Percentiles rank a stretch among this genome's conserved stretches.
phyloP scores from a whole-genome alignment of 306 rosid species.

The Castanopsis chinensis region DNA sequence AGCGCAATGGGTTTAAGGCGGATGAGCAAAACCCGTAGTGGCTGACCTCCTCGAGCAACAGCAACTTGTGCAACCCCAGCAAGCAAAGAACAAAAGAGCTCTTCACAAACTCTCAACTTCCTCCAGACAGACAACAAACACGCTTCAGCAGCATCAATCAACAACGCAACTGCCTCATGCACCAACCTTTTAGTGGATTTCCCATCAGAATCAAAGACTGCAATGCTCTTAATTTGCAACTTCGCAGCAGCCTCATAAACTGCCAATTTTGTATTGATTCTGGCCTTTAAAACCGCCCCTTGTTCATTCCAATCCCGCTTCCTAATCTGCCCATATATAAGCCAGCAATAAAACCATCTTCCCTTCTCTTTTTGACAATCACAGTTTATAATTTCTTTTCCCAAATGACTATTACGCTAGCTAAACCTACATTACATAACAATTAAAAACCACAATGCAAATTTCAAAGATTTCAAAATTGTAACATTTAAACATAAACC shows the following conservation, averaged over 20 bases:
- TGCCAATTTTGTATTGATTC: constrained; percentile 78
- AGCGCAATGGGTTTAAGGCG: constrained; percentile 89
- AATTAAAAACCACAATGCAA: not conserved
- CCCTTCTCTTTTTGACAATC: constrained; percentile 16
- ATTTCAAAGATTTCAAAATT: not conserved
- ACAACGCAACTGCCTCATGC: constrained; percentile 82
- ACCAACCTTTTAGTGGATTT: constrained; percentile 80
- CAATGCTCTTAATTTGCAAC: constrained; percentile 62
- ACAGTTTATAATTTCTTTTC: constrained; percentile 5
- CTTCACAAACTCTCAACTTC: constrained; percentile 83
- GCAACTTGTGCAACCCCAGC: constrained; percentile 82
- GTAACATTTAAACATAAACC: not conserved
- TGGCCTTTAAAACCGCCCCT: constrained; percentile 74
- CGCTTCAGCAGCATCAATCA: constrained; percentile 95
- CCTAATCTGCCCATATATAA: constrained; percentile 64
- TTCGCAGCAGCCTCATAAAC: constrained; percentile 76
- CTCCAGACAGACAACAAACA: constrained; percentile 95
- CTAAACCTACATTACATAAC: constrained; percentile 3
- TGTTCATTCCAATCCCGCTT: constrained; percentile 96
- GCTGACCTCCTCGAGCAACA: constrained; percentile 84
- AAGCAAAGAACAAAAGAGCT: constrained; percentile 79
- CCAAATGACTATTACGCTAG: not conserved
- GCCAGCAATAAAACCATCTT: constrained; percentile 17
- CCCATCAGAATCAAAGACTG: constrained; percentile 69
- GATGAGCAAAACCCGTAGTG: constrained; percentile 87